Percentiles rank a stretch among this genome's conserved stretches.
Evolutionary conservation across 1,284 basidiomycete species (phyloP).

Genomic region (Puccinia polysora): DNA sequence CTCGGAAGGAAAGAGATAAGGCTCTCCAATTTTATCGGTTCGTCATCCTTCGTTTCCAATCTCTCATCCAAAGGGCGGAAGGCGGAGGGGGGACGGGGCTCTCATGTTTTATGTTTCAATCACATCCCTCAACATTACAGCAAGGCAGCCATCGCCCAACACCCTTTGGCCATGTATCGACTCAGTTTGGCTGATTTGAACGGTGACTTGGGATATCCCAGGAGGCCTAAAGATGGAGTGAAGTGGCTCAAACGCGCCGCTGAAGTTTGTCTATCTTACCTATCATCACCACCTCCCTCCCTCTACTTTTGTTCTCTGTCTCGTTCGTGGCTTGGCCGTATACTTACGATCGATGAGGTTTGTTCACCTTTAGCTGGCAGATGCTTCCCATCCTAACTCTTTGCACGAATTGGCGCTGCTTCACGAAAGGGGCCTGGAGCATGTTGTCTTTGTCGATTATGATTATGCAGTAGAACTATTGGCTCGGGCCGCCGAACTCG

Average conservation of each 20-base stretch:
- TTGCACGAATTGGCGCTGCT: constrained; percentile 89
- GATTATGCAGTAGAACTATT: constrained; percentile 92
- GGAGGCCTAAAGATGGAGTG: constrained; percentile 88
- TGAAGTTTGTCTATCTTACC: constrained; percentile 57
- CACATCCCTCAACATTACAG: constrained; percentile 56
- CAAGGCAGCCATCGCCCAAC: constrained; percentile 82
- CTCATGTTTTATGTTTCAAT: neutral
- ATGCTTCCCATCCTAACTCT: constrained; percentile 54
- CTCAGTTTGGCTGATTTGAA: constrained; percentile 94
- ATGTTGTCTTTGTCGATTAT: constrained; percentile 90
- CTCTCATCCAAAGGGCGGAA: too few species aligned
- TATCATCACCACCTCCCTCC: neutral
- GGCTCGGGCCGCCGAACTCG: constrained; percentile 89
- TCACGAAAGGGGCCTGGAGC: constrained; percentile 91
- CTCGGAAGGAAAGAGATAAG: constrained; percentile 82
- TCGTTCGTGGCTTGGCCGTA: neutral
- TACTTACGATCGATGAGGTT: neutral
- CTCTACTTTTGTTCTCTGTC: neutral
- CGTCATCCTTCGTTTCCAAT: neutral
- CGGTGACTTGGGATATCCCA: constrained; percentile 80
- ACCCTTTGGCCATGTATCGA: constrained; percentile 94
- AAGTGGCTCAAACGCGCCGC: constrained; percentile 97
- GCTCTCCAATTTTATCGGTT: constrained; percentile 79
- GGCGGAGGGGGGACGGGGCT: too few species aligned
- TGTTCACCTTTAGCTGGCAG: constrained; percentile 14